A percentile compares a stretch with the other conserved stretches of the same genome.
Evolutionary conservation across 306 rosid genomes (phyloP).

Genomic region (Abrus pulchellus): DNA sequence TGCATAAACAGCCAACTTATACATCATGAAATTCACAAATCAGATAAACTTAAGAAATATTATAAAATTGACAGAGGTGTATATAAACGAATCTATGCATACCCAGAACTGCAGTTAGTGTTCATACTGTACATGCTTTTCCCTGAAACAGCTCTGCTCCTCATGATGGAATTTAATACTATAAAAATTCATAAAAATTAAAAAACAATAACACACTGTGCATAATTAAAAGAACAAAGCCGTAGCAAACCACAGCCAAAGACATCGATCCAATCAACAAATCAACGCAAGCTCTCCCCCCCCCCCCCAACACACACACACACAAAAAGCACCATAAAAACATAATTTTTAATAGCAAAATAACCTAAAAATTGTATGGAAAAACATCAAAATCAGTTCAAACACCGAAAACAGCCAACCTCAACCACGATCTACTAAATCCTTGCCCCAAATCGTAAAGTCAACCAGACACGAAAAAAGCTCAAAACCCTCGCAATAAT

Average conservation of each 20-base stretch:
- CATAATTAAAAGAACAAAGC: not conserved
- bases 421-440: slow-evolving; percentile 49
- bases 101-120: slow-evolving; percentile 50
- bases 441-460: slow-evolving; percentile 4
- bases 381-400: not conserved
- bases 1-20: not conserved
- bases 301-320: too few species aligned
- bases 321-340: too few species aligned
- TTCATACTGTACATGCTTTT: slow-evolving; percentile 52
- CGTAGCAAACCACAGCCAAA: slow-evolving; percentile 18
- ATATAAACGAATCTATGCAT: slow-evolving; percentile 37
- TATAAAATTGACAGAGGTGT: not conserved
- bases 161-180: slow-evolving; percentile 45
- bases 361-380: not conserved
- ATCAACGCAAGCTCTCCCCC: not conserved
- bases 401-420: slow-evolving; percentile 2
- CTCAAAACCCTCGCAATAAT: not conserved
- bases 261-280: slow-evolving; percentile 7
- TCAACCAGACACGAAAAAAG: not conserved
- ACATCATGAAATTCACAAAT: not conserved
- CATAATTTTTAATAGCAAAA: too few species aligned
- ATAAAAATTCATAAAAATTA: slow-evolving; percentile 5
- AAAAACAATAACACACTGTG: not conserved
- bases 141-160: slow-evolving; percentile 52
- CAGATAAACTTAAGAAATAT: not conserved